Conservation (phyloP, 2,329 filamentous ascomycete genomes). For the Penicillium sp. region DNA sequence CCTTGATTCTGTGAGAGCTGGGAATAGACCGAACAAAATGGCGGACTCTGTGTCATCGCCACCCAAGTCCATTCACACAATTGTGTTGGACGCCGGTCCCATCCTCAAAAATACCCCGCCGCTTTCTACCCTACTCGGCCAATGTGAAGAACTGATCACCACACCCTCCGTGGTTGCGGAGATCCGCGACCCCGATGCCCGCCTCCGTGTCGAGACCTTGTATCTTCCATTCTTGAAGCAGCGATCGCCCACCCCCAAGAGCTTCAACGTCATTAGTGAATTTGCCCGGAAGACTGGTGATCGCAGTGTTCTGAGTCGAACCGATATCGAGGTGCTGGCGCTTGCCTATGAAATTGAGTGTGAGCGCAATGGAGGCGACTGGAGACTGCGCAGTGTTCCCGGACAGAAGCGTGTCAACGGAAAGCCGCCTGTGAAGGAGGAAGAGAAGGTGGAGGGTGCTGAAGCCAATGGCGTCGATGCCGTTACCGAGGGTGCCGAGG, state of each 20-base stretch:
- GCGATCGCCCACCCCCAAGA: slow-evolving; percentile 71
- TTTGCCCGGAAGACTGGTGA: slow-evolving; percentile 92
- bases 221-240: slow-evolving; percentile 82
- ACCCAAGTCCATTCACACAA: slow-evolving; percentile 72
- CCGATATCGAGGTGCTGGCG: slow-evolving; percentile 86
- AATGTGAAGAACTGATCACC: slow-evolving; percentile 76
- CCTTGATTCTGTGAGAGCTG: neutral
- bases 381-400: slow-evolving; percentile 75
- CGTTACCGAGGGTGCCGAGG: slow-evolving; percentile 29
- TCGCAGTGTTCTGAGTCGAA: slow-evolving; percentile 78
- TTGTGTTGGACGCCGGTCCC: slow-evolving; percentile 87
- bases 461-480: slow-evolving; percentile 28
- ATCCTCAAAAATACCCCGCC: slow-evolving; percentile 91
- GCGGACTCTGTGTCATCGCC: slow-evolving; percentile 20
- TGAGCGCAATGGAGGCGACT: slow-evolving; percentile 85
- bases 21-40: slow-evolving; percentile 9
- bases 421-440: slow-evolving; percentile 54
- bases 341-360: slow-evolving; percentile 93
- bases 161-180: slow-evolving; percentile 84
- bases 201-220: slow-evolving; percentile 77
- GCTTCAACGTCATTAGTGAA: slow-evolving; percentile 74
- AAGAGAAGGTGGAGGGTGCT: slow-evolving; percentile 30
- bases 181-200: slow-evolving; percentile 80
- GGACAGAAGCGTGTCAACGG: slow-evolving; percentile 78
- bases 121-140: slow-evolving; percentile 75